Conservation (phyloP, 768 basidiomycete genomes). For the Serendipita sp. region DNA sequence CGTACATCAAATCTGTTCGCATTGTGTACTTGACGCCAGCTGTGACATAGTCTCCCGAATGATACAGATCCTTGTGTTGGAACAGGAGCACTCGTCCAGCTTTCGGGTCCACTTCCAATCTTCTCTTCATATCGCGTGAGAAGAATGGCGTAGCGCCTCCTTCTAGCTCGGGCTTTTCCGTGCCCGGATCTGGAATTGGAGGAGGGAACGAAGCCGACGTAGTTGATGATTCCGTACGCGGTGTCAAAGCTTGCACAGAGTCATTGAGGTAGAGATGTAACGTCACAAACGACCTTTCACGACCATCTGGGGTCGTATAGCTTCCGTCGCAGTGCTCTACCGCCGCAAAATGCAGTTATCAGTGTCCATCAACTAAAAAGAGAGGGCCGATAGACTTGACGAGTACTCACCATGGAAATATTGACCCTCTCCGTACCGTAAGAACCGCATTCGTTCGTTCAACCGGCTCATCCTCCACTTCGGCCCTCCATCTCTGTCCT, state of each 20-base stretch:
- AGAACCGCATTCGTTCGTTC: conserved; percentile 10
- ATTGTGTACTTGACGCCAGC: conserved; percentile 9
- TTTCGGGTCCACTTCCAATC: conserved; percentile 7
- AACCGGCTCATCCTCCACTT: not conserved
- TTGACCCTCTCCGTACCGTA: conserved; percentile 5
- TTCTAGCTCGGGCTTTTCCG: not conserved
- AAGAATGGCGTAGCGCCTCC: conserved; percentile 8
- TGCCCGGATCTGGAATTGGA: not conserved
- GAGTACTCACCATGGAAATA: conserved; percentile 7
- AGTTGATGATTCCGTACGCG: not conserved
- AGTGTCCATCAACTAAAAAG: not conserved
- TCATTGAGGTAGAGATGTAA: conserved; percentile 10
- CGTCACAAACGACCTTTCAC: conserved; percentile 6
- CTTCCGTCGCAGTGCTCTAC: conserved; percentile 10
- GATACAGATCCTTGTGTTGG: conserved; percentile 4
- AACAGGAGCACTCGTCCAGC: conserved; percentile 8
- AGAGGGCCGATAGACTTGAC: not conserved
- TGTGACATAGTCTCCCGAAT: conserved; percentile 7
- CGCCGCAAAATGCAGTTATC: not conserved
- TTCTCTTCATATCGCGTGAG: not conserved
- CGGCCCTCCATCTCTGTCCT: not conserved
- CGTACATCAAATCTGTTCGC: conserved; percentile 9
- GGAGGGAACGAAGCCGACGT: not conserved
- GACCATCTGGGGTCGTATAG: not conserved
- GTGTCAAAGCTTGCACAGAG: conserved; percentile 3